phyloP scores from a whole-genome alignment of 2,329 filamentous ascomycete genomes.

The Lachnellula cervina region DNA sequence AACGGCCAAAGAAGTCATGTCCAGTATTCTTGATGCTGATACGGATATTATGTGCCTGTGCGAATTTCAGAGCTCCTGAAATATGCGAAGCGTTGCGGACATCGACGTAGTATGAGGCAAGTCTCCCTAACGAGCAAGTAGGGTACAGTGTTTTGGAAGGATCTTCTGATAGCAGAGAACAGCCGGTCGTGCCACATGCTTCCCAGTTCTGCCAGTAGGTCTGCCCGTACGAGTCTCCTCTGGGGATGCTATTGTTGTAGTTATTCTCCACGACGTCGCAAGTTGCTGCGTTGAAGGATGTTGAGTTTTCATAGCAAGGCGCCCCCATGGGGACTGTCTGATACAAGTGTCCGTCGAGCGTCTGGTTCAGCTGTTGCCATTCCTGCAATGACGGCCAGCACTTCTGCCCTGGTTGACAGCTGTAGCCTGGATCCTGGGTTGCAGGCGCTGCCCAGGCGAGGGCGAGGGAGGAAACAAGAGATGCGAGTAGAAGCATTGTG shows the following conservation, averaged over 20 bases:
- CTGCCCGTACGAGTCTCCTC: no score
- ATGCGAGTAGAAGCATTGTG: no score
- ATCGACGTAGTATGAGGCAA: conserved; percentile 9
- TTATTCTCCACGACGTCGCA: not conserved
- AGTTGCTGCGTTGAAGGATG: conserved; percentile 3
- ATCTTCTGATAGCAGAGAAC: no score
- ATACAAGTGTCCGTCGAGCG: no score
- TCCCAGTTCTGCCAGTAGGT: no score
- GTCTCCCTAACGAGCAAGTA: conserved; percentile 7
- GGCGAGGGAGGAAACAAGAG: no score
- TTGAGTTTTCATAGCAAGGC: conserved; percentile 6
- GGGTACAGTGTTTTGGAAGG: not conserved
- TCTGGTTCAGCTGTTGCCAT: no score
- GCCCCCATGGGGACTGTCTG: not conserved
- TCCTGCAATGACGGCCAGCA: no score
- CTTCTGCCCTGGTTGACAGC: no score
- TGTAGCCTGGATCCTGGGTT: no score
- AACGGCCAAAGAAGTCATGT: conserved; percentile 36
- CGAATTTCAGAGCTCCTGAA: conserved; percentile 32
- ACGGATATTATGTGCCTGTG: conserved; percentile 27
- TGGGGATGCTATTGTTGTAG: not conserved
- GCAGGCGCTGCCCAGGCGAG: no score
- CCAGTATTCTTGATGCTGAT: conserved; percentile 39
- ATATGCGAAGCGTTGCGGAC: conserved; percentile 7
- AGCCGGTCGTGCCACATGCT: no score